Evolutionary conservation across 2,329 filamentous ascomycete genomes (phyloP), one percentile per base, ranked within the genome.

Genomic region (Penicillium sp.): DNA sequence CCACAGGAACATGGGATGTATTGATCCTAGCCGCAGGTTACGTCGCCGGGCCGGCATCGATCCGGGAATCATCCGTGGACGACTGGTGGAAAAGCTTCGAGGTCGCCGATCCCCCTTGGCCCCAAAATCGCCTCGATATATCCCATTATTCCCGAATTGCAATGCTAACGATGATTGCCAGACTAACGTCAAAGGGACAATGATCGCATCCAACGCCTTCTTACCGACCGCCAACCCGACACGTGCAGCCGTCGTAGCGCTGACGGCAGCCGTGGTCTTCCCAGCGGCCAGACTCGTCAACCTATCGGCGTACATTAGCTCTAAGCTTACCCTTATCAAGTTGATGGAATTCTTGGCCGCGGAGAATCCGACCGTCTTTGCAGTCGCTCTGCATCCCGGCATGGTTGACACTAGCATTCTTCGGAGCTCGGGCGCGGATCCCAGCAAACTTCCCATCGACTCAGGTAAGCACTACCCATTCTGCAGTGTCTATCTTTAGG

Each of bases 351-450:
- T 68, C 44, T 58, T 79, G 18, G 69, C 66, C 1, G 56, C 62
- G 4, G 77, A 78, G 47, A 74, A 78, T 52, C 72, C 71, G 0
- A 57, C 60, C 4, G 42, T 78, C 9, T 63, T 67, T 9, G 70
- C 78, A 0, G 63, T 74, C 12, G 72, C 76, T 28, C 60, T 79
- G 15, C 76, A 80, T 24, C 78, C 78, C 0, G 77, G 77, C 13
- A 58, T 70, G 34, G 45, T 69, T 10, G 55, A 62, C 12, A 69
- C 65, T 2, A 60, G 49, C 12, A 61, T 64, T 39, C 57, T 62
- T 29, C 42, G 42, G 28, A 52, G 51, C 29, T 54, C 53, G 10
- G 58, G 59, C 1, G 60, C 58, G 13, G 51, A 58, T 47, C 41
- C 53, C 4, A 54, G 53, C 1, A 39, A 39, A 21, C 42, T 64